Conservation (phyloP, 1,139 yeast species). For the Candida neerlandica region DNA sequence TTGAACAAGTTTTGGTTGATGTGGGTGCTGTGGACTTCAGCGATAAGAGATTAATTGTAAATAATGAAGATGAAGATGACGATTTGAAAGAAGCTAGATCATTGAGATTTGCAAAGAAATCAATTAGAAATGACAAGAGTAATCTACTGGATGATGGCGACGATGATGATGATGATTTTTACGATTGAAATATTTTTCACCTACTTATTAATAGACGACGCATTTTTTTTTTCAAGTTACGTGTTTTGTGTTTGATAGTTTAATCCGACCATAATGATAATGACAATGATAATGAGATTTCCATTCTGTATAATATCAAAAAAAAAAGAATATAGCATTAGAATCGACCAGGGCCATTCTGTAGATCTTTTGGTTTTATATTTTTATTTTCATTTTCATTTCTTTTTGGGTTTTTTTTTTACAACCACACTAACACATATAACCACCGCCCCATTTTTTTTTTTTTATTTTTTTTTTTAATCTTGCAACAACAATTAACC, state of each 20-base stretch:
- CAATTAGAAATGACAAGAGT: slow-evolving; percentile 39
- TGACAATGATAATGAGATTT: not conserved
- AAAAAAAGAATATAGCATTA: not conserved
- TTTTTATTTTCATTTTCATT: no score
- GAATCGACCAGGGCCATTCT: not conserved
- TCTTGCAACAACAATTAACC: slow-evolving; percentile 8
- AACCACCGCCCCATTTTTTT: no score
- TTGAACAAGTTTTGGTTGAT: slow-evolving; percentile 70
- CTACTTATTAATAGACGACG: not conserved
- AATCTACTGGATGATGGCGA: slow-evolving; percentile 29
- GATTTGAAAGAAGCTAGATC: slow-evolving; percentile 47
- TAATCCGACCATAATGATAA: not conserved
- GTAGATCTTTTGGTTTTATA: not conserved
- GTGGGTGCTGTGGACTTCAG: slow-evolving; percentile 62
- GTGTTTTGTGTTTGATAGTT: not conserved
- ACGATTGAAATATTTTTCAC: slow-evolving; percentile 29
- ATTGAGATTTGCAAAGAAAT: slow-evolving; percentile 56
- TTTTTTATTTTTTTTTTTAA: not conserved
- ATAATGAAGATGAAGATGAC: slow-evolving; percentile 62
- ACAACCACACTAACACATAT: not conserved
- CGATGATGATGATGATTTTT: slow-evolving; percentile 43
- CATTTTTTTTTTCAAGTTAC: not conserved
- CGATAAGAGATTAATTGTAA: slow-evolving; percentile 67
- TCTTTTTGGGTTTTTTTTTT: not conserved
- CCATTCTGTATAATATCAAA: not conserved